These are phyloP conservation scores for Rhynchosporium secalis DNA, from an alignment of 2,329 filamentous ascomycete species.

Conservation along the genomic window DNA sequence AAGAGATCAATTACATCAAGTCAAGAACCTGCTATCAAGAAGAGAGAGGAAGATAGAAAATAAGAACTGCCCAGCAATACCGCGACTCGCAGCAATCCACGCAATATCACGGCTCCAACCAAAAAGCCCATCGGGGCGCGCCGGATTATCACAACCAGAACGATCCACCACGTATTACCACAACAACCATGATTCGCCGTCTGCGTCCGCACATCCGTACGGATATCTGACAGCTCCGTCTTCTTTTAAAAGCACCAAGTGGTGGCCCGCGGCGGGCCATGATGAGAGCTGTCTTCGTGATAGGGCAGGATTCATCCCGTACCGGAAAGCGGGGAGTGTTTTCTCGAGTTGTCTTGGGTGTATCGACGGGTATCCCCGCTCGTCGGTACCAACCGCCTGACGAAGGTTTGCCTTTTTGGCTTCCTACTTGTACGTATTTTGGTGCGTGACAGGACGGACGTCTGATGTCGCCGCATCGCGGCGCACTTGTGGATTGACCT, in stretches of 20 bases:
- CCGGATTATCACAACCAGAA: neutral
- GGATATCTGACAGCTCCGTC: neutral
- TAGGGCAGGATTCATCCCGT: neutral
- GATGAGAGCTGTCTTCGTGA: slow-evolving; percentile 7
- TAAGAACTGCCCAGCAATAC: neutral
- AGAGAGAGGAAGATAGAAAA: neutral
- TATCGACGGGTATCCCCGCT: slow-evolving; percentile 1
- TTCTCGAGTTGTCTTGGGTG: neutral
- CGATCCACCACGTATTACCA: neutral
- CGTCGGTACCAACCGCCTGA: slow-evolving; percentile 4
- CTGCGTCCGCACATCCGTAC: neutral
- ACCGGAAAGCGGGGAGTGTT: neutral
- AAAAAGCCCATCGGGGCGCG: neutral
- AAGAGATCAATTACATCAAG: neutral
- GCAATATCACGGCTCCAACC: neutral
- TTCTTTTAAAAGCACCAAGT: neutral
- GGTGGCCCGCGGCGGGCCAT: slow-evolving; percentile 2
- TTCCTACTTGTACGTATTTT: neutral
- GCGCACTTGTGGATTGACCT: neutral
- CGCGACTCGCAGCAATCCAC: neutral
- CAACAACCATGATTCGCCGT: slow-evolving; percentile 5
- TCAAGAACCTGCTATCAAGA: neutral
- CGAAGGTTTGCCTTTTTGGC: neutral
- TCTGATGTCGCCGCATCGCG: neutral
- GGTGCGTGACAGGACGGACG: neutral